Evolutionary conservation across 768 basidiomycete species (phyloP).

Genomic region (Erythrobasidium yunnanense): DNA sequence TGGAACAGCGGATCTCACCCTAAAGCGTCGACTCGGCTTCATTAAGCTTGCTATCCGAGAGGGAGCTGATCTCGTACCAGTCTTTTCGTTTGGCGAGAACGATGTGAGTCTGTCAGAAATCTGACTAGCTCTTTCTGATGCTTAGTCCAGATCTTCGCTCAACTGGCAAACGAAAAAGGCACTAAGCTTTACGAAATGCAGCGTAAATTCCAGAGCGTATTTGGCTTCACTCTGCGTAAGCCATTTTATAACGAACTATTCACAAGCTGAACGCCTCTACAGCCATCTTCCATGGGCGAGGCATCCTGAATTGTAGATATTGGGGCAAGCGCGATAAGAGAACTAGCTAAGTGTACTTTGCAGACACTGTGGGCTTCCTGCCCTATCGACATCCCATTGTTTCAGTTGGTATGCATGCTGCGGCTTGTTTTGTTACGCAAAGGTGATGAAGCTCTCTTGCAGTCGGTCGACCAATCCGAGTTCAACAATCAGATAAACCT

Average conservation of each 20-base stretch:
- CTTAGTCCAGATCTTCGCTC: slow-evolving; percentile 68
- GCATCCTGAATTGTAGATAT: slow-evolving; percentile 75
- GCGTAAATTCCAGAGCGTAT: slow-evolving; percentile 77
- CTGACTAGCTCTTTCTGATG: neutral
- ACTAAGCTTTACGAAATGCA: slow-evolving; percentile 76
- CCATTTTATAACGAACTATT: neutral
- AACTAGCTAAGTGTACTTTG: neutral
- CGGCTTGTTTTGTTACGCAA: too few species aligned
- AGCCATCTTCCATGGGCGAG: slow-evolving; percentile 88
- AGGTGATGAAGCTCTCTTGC: neutral
- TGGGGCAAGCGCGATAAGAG: too few species aligned
- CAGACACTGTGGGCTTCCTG: slow-evolving; percentile 90
- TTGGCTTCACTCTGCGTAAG: slow-evolving; percentile 77
- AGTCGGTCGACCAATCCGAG: slow-evolving; percentile 79
- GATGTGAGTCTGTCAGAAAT: slow-evolving; percentile 55
- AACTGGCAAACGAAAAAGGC: slow-evolving; percentile 90
- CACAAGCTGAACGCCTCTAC: neutral
- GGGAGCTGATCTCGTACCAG: slow-evolving; percentile 89
- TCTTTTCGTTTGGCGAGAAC: slow-evolving; percentile 97
- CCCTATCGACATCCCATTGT: slow-evolving; percentile 91
- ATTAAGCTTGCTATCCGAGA: slow-evolving; percentile 87
- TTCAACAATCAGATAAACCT: slow-evolving; percentile 65
- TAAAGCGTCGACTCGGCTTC: slow-evolving; percentile 61
- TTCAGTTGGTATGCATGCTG: slow-evolving; percentile 75
- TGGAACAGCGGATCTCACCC: slow-evolving; percentile 69